Conservation (phyloP, 495 filamentous ascomycete genomes). For the Pseudoneurospora amorphoporcata region DNA sequence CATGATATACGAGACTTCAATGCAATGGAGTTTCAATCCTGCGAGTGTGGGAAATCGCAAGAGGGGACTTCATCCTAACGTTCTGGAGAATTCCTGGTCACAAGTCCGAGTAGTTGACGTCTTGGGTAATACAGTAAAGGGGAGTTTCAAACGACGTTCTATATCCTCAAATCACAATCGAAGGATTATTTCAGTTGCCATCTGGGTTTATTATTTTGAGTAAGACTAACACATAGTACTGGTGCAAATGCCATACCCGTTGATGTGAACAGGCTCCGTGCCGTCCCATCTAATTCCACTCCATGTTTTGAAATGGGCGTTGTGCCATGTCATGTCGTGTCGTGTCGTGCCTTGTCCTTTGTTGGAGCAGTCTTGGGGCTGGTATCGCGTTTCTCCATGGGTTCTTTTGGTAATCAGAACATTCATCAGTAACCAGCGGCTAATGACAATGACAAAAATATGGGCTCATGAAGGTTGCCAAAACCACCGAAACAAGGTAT, state of each 20-base stretch:
- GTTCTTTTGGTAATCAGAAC: neutral
- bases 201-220: neutral
- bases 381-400: neutral
- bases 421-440: neutral
- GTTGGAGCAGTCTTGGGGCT: neutral
- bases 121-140: too few species aligned
- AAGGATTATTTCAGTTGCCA: neutral
- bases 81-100: too few species aligned
- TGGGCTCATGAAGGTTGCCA: neutral
- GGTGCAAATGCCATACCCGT: neutral
- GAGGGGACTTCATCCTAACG: too few species aligned
- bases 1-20: too few species aligned
- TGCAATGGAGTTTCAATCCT: too few species aligned
- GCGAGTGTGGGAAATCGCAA: too few species aligned
- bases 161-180: too few species aligned
- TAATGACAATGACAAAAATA: neutral
- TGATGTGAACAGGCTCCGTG: neutral
- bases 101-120: too few species aligned
- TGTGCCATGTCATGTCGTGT: neutral
- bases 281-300: neutral
- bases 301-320: neutral
- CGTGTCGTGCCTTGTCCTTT: neutral
- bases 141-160: too few species aligned
- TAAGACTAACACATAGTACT: neutral
- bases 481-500: constrained; percentile 11